Evolutionary conservation across 2,329 filamentous ascomycete genomes (phyloP), one percentile per base, ranked within the genome.

Genomic region (Cadophora gregata): DNA sequence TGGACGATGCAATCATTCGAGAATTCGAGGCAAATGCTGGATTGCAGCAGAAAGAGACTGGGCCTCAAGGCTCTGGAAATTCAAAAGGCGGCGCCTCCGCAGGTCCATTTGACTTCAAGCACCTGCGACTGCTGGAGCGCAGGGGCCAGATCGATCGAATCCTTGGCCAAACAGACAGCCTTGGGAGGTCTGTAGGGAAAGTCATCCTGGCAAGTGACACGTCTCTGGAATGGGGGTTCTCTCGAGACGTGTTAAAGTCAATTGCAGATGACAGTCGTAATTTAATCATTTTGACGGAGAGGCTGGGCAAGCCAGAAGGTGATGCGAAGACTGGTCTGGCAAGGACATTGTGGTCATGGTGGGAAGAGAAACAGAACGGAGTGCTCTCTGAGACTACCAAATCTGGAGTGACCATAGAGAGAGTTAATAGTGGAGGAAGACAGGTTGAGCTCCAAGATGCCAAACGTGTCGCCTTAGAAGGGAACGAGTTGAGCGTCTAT

Each of bases 191-290:
- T 75, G 79, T 75, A 47, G 87, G 88, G 6, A 86, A 89, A 62
- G 93, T 99, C 19, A 96, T 99, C 61, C 83, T 99, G 65, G 94
- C 96, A 2, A 97, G 93, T 72, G 95, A 98, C 77, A 86, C 89
- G 3, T 96, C 92, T 33, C 81, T 98, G 24, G 93, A 97, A 73
- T 99, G 96, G 96, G 96, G 96, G 0, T 97, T 97, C 75, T 96
- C 96, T 0, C 93, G 91, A 74, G 89, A 95, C 62, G 84, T 94
- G 0, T 80, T 99, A 59, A 88, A 86, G 70, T 84, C 85, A 10
- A 84, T 99, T 64, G 93, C 93, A 0, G 84, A 86, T 66, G 91
- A 96, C 70, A 82, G 90, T 1, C 88, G 89, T 50, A 99, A 97
- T 77, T 81, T 98, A 55, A 86, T 99, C 42, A 88, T 99, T 62